These are phyloP conservation scores for Zasmidium citrigriseum DNA, from an alignment of 2,329 filamentous ascomycete genomes.

Conservation along the genomic window DNA sequence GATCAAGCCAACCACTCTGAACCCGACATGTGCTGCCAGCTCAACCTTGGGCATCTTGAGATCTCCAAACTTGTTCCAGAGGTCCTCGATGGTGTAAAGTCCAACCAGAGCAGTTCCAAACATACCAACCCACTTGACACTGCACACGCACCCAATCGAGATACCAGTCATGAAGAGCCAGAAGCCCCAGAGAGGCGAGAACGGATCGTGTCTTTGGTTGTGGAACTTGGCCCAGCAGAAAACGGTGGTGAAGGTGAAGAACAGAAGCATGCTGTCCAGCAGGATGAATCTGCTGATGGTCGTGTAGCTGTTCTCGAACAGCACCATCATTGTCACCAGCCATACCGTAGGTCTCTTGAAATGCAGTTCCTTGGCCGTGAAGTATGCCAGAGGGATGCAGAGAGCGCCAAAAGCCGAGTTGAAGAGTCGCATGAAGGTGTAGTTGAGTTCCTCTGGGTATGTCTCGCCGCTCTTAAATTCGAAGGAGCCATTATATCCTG, in stretches of 20 bases:
- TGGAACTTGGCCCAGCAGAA: conserved; percentile 98
- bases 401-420: conserved; percentile 92
- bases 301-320: conserved; percentile 99
- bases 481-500: conserved; percentile 98
- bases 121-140: conserved; percentile 96
- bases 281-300: conserved; percentile 98
- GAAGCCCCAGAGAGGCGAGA: conserved; percentile 87
- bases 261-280: conserved; percentile 96
- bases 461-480: conserved; percentile 98
- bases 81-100: conserved; percentile 90
- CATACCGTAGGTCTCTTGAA: conserved; percentile 86
- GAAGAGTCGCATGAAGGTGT: conserved; percentile 98
- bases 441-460: conserved; percentile 91
- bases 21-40: conserved; percentile 74
- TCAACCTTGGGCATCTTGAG: conserved; percentile 79
- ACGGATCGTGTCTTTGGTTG: conserved; percentile 79
- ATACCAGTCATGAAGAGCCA: conserved; percentile 94
- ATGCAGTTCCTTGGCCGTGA: conserved; percentile 86
- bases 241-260: conserved; percentile 96
- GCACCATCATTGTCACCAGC: conserved; percentile 93
- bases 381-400: conserved; percentile 93
- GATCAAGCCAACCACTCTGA: conserved; percentile 84
- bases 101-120: conserved; percentile 95
- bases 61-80: conserved; percentile 98
- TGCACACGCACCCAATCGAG: conserved; percentile 96